phyloP scores from a whole-genome alignment of 129 eudicot species.

The Ambrosia artemisiifolia region DNA sequence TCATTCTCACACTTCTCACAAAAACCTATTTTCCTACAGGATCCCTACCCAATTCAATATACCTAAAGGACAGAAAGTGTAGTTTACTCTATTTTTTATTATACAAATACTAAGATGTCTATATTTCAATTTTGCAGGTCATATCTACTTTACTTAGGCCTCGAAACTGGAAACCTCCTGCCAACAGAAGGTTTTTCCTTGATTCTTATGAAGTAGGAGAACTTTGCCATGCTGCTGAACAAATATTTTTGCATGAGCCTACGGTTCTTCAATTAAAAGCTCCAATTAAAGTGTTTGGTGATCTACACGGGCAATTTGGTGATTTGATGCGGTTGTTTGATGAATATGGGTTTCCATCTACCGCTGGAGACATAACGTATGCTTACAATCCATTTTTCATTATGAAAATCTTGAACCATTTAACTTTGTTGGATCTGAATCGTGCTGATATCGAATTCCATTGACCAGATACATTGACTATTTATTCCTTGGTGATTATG shows the following conservation, averaged over 20 bases:
- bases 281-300: slow-evolving; percentile 95
- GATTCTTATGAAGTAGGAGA: slow-evolving; percentile 97
- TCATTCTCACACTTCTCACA: no score
- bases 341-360: slow-evolving; percentile 97
- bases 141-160: slow-evolving; percentile 84
- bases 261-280: slow-evolving; percentile 97
- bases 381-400: slow-evolving; percentile 13
- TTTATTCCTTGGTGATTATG: slow-evolving; percentile 93
- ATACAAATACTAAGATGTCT: neutral
- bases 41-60: no score
- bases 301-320: slow-evolving; percentile 98
- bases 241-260: slow-evolving; percentile 89
- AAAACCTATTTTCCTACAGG: no score
- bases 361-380: slow-evolving; percentile 96
- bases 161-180: slow-evolving; percentile 94
- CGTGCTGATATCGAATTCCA: neutral
- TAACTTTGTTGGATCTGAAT: neutral
- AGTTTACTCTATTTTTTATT: neutral
- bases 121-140: slow-evolving; percentile 44
- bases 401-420: neutral
- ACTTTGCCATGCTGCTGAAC: slow-evolving; percentile 98
- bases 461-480: slow-evolving; percentile 77
- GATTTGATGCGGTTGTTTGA: slow-evolving; percentile 94
- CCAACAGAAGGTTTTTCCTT: slow-evolving; percentile 82
- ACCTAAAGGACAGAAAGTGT: no score